Conservation (phyloP, 1,139 yeast genomes). For the Pichia sp. region DNA sequence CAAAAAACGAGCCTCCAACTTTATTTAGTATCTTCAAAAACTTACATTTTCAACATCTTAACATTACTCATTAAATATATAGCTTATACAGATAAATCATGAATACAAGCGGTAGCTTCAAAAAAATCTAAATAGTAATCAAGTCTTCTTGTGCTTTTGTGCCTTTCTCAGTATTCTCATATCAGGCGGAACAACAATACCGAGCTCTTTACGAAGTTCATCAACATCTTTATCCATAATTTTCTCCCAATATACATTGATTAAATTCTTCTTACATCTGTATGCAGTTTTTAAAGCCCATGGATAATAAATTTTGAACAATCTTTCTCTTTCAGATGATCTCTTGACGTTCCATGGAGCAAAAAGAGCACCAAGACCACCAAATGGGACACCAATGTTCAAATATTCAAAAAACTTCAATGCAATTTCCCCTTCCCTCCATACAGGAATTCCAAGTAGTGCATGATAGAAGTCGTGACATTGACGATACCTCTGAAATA, state of each 20-base stretch:
- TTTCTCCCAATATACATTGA: conserved; percentile 92
- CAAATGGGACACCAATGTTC: conserved; percentile 92
- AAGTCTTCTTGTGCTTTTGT: conserved; percentile 2
- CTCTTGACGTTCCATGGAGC: conserved; percentile 60
- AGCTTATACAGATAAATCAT: too few species aligned
- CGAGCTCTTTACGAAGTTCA: conserved; percentile 65
- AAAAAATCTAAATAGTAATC: too few species aligned
- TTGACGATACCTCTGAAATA: conserved; percentile 87
- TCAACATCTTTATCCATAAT: conserved; percentile 64
- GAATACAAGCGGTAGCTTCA: too few species aligned
- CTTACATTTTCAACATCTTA: too few species aligned
- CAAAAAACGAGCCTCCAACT: too few species aligned
- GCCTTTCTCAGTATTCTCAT: conserved; percentile 55
- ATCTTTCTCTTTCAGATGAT: conserved; percentile 34
- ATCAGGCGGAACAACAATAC: conserved; percentile 70
- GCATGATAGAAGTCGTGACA: conserved; percentile 98
- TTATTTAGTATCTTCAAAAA: too few species aligned
- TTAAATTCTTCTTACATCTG: conserved; percentile 57
- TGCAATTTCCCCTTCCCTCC: conserved; percentile 92
- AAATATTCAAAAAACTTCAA: conserved; percentile 89
- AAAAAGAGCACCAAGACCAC: conserved; percentile 81
- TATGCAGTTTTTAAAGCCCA: conserved; percentile 82
- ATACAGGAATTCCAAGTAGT: conserved; percentile 80
- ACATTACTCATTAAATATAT: background rate
- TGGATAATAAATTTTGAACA: conserved; percentile 69